phyloP scores from a whole-genome alignment of 1,139 yeast species.

The Kluyveromyces sp. region DNA sequence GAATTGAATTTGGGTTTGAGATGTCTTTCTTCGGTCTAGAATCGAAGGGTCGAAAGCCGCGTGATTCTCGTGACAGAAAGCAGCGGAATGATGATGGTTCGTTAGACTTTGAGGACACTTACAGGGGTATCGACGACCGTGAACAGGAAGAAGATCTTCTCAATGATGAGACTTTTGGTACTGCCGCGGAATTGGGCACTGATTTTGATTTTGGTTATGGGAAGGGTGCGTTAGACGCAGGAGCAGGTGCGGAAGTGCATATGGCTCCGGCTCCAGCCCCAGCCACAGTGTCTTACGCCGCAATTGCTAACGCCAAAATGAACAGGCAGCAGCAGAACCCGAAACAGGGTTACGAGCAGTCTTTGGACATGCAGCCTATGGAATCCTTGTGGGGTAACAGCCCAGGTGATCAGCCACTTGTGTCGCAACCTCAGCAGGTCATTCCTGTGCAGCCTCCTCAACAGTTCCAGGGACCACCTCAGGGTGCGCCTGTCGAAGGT shows the following conservation, averaged over 20 bases:
- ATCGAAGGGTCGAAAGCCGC: conserved; percentile 14
- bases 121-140: conserved; percentile 68
- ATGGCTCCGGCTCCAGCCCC: conserved; percentile 29
- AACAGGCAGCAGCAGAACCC: conserved; percentile 19
- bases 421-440: conserved; percentile 10
- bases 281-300: conserved; percentile 50
- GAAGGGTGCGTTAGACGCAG: conserved; percentile 14
- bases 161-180: conserved; percentile 86
- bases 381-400: conserved; percentile 53
- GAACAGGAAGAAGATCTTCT: conserved; percentile 74
- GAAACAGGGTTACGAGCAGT: conserved; percentile 27
- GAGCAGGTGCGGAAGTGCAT: conserved; percentile 13
- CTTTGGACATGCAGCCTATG: conserved; percentile 52
- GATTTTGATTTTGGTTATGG: conserved; percentile 66
- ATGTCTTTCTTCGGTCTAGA: conserved; percentile 34
- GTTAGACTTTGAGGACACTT: conserved; percentile 73
- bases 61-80: conserved; percentile 9
- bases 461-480: conserved; percentile 8
- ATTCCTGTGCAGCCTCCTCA: conserved; percentile 15
- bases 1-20: background rate
- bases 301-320: conserved; percentile 38
- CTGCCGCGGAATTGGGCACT: conserved; percentile 48
- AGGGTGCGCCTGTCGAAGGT: conserved; percentile 11
- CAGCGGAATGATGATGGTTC: conserved; percentile 27
- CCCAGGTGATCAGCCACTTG: background rate